phyloP scores from a whole-genome alignment of 441 rosid genomes.

The Metrosideros polymorpha region DNA sequence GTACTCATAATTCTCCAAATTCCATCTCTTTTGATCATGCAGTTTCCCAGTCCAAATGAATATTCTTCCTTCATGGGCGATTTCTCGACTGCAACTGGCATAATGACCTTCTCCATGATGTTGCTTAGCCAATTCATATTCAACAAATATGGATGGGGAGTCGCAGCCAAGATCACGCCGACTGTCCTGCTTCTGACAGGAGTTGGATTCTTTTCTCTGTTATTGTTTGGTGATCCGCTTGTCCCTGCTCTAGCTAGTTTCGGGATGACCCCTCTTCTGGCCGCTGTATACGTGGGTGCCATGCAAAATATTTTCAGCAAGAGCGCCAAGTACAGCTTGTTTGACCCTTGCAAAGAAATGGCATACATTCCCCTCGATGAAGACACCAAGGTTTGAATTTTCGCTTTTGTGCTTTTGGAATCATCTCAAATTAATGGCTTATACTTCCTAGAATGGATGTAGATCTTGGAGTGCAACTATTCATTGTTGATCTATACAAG shows the following conservation, averaged over 20 bases:
- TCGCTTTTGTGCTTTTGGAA: background rate
- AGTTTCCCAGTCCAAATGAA: constrained; percentile 97
- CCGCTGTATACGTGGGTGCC: constrained; percentile 95
- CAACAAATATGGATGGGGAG: constrained; percentile 97
- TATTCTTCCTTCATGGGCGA: constrained; percentile 99
- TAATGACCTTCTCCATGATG: constrained; percentile 94
- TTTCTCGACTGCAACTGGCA: constrained; percentile 90
- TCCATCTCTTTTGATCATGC: background rate
- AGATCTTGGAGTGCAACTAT: background rate
- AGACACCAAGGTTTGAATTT: constrained; percentile 77
- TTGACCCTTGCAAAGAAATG: constrained; percentile 99
- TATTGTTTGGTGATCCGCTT: constrained; percentile 73
- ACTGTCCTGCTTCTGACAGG: constrained; percentile 84
- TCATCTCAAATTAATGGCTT: background rate
- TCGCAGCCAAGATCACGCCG: constrained; percentile 89
- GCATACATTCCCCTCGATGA: constrained; percentile 94
- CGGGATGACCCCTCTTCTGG: constrained; percentile 92
- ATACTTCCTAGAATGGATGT: background rate
- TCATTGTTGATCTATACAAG: background rate
- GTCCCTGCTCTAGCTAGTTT: constrained; percentile 54
- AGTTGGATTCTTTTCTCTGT: constrained; percentile 80
- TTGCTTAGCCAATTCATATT: constrained; percentile 82
- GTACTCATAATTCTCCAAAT: background rate
- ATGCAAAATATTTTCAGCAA: constrained; percentile 97
- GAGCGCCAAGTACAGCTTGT: constrained; percentile 97